Percentiles rank a stretch among this genome's conserved stretches.
phyloP scores from a whole-genome alignment of 2,329 filamentous ascomycete genomes.

The Talaromyces islandicus region DNA sequence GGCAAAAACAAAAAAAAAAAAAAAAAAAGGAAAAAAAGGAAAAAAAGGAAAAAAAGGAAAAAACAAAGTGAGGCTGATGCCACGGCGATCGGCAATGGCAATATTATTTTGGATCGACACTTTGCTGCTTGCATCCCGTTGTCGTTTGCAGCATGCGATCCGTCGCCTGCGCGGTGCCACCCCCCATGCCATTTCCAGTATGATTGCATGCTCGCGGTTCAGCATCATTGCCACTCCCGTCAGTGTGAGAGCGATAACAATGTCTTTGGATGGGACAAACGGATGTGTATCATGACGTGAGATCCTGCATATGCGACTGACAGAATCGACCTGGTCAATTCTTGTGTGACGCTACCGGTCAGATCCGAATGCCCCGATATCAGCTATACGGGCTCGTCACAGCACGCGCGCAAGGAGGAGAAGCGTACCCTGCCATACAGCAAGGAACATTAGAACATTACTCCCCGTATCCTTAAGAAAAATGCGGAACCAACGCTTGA shows the following conservation, averaged over 20 bases:
- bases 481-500: background rate
- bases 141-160: constrained; percentile 7
- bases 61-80: constrained; percentile 9
- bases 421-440: background rate
- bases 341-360: background rate
- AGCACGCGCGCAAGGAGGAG: background rate
- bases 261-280: background rate
- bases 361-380: background rate
- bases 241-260: background rate
- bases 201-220: background rate
- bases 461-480: background rate
- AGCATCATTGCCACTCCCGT: background rate
- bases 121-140: background rate
- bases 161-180: background rate
- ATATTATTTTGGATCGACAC: constrained; percentile 8
- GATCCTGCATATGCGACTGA: background rate
- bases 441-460: background rate
- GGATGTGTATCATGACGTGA: background rate
- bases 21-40: background rate
- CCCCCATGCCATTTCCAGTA: background rate
- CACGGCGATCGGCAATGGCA: background rate
- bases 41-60: background rate
- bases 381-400: background rate
- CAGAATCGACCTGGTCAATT: background rate
- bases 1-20: background rate